A percentile compares a stretch with the other conserved stretches of the same genome.
These are phyloP conservation scores for Umbilicus rupestris DNA, from an alignment of 164 flowering plant species.

Conservation along the genomic window DNA sequence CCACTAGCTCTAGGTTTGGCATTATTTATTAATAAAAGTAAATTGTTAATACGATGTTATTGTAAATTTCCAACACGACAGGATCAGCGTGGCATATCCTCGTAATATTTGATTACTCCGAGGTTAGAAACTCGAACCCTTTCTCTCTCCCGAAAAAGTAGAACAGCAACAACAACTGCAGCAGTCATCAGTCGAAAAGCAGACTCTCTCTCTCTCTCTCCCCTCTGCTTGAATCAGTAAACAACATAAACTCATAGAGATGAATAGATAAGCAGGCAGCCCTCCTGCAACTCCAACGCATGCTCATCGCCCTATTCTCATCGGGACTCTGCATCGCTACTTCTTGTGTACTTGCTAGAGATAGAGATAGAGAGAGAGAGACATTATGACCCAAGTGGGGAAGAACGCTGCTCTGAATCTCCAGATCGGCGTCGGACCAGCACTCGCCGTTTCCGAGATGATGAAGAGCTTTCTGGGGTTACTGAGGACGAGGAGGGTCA, in stretches of 20 bases:
- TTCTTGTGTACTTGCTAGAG: no score
- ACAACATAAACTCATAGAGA: neutral
- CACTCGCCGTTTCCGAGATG: neutral
- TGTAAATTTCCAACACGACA: neutral
- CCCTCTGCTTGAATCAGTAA: neutral
- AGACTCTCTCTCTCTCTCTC: neutral
- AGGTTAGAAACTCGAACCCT: neutral
- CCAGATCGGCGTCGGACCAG: neutral
- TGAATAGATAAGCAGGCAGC: no score
- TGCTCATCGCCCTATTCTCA: neutral
- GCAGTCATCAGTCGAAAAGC: neutral
- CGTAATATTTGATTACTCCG: neutral
- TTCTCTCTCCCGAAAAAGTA: neutral
- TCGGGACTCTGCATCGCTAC: no score
- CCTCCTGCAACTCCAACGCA: neutral
- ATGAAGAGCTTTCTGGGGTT: neutral
- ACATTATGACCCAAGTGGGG: neutral
- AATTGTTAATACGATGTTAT: neutral
- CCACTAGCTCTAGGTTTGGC: no score
- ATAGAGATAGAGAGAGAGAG: neutral
- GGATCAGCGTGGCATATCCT: neutral
- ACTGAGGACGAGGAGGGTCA: constrained; percentile 26
- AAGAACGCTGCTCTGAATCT: neutral
- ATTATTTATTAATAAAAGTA: no score
- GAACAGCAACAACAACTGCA: neutral